A percentile compares a stretch with the other conserved stretches of the same genome.
phyloP scores from a whole-genome alignment of 139 green algal genomes.

The Tetradesmus lagerheimii region DNA sequence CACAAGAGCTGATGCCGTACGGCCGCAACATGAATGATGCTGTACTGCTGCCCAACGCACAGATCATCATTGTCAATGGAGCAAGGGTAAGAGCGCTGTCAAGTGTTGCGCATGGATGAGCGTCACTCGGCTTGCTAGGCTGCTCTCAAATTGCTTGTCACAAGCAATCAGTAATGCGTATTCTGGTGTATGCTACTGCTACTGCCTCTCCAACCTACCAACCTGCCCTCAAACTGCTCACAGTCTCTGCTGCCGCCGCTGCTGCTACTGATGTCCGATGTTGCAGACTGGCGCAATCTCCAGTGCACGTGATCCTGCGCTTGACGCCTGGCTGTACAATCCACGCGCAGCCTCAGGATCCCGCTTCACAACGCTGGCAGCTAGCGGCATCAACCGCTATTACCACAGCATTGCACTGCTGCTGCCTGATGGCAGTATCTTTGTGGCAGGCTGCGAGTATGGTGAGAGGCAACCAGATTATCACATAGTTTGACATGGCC shows the following conservation, averaged over 20 bases:
- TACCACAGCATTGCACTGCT: slow-evolving; percentile 34
- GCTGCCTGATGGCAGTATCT: slow-evolving; percentile 20
- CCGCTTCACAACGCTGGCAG: slow-evolving; percentile 14
- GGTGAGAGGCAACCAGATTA: slow-evolving; percentile 4
- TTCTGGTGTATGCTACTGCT: too few relatives aligned
- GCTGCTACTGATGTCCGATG: neutral
- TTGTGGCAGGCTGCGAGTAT: slow-evolving; percentile 2
- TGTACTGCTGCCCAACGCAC: slow-evolving; percentile 16
- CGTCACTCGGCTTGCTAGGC: too few relatives aligned
- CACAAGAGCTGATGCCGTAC: slow-evolving; percentile 13
- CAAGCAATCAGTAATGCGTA: too few relatives aligned
- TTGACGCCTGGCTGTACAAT: slow-evolving; percentile 25
- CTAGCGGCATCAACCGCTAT: neutral
- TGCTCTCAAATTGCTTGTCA: too few relatives aligned
- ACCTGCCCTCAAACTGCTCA: neutral
- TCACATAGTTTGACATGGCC: too few relatives aligned
- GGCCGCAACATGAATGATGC: slow-evolving; percentile 23
- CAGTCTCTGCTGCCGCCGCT: neutral
- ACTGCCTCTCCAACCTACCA: neutral
- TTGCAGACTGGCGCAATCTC: neutral
- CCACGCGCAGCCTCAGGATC: neutral
- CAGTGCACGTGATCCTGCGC: neutral
- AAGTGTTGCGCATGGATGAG: too few relatives aligned
- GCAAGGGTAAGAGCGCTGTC: neutral
- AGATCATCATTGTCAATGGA: slow-evolving; percentile 37